Evolutionary conservation across 139 green algal genomes (phyloP).

Genomic region (Desmodesmus armatus): DNA sequence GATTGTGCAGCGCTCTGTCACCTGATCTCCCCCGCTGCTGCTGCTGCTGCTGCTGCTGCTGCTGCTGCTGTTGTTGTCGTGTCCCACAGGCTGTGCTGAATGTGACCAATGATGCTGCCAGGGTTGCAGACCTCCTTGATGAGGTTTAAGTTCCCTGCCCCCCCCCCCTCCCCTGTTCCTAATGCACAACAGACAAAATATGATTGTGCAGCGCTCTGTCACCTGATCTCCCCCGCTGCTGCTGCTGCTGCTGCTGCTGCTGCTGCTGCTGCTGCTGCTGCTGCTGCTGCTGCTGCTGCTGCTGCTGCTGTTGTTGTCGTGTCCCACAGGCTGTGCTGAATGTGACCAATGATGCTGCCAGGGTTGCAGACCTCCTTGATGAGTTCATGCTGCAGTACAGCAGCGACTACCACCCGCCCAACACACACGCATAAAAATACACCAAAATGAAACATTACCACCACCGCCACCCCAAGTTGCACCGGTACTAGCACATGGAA

Average conservation of each 20-base stretch:
- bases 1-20: not conserved
- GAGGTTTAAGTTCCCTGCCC: not conserved
- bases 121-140: constrained; percentile 10
- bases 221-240: too few species aligned
- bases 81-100: not conserved
- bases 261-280: not conserved
- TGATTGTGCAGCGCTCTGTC: not conserved
- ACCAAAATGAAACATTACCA: too few species aligned
- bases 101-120: not conserved
- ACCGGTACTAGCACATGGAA: not conserved
- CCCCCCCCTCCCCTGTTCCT: not conserved
- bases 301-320: not conserved
- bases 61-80: not conserved
- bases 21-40: not conserved
- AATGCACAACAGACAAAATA: not conserved
- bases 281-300: too few species aligned
- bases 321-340: not conserved
- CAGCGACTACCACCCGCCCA: too few species aligned
- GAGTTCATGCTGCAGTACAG: not conserved
- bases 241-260: too few species aligned
- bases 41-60: too few species aligned
- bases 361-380: constrained; percentile 10
- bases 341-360: not conserved
- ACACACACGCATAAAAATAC: not conserved
- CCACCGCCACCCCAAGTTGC: too few species aligned